A percentile compares a stretch with the other conserved stretches of the same genome.
Conservation (phyloP, 2,329 filamentous ascomycete species). For the Coniochaeta hoffmannii region DNA sequence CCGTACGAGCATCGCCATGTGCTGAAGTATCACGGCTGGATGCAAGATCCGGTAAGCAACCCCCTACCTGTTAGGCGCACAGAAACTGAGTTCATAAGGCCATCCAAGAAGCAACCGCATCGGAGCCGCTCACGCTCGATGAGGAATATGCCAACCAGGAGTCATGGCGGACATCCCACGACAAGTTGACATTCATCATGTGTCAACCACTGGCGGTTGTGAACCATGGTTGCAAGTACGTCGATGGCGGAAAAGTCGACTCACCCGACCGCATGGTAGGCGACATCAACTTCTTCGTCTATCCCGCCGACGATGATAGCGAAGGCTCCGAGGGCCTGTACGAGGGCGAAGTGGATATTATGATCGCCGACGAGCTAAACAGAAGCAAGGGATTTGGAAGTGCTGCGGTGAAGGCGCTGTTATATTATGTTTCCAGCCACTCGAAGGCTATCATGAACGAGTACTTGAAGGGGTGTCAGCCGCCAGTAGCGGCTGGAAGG, state of each 20-base stretch:
- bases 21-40: constrained; percentile 78
- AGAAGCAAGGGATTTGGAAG: constrained; percentile 59
- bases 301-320: constrained; percentile 47
- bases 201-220: constrained; percentile 42
- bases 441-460: constrained; percentile 48
- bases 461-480: constrained; percentile 25
- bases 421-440: constrained; percentile 58
- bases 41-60: constrained; percentile 63
- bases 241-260: constrained; percentile 41
- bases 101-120: constrained; percentile 79
- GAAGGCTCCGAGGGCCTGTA: constrained; percentile 32
- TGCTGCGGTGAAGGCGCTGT: constrained; percentile 57
- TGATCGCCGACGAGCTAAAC: constrained; percentile 60
- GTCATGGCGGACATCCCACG: constrained; percentile 73
- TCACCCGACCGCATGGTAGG: constrained; percentile 54
- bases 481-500: neutral
- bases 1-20: constrained; percentile 83
- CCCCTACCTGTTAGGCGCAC: neutral
- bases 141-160: constrained; percentile 87
- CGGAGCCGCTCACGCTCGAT: constrained; percentile 69
- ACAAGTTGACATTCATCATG: constrained; percentile 90
- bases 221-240: neutral
- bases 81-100: constrained; percentile 38
- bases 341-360: constrained; percentile 75
- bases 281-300: constrained; percentile 77